Conservation (phyloP, 1,139 yeast species). For the Geotrichum bryndzae region DNA sequence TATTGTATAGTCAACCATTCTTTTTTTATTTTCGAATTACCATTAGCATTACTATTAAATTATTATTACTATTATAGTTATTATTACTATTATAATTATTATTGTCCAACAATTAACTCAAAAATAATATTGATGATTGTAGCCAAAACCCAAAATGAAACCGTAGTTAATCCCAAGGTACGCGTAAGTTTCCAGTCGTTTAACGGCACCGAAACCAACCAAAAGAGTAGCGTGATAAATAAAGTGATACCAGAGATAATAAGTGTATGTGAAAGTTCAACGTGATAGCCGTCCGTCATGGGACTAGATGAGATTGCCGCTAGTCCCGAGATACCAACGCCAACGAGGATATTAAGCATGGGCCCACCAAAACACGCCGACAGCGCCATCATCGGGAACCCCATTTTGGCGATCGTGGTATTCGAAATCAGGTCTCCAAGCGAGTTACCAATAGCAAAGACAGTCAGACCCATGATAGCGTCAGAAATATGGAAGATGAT, state of each 20-base stretch:
- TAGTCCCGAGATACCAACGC: conserved; percentile 63
- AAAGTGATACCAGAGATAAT: conserved; percentile 48
- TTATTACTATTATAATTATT: not conserved
- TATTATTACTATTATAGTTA: not conserved
- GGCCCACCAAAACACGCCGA: conserved; percentile 97
- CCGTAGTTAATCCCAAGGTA: conserved; percentile 48
- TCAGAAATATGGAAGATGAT: conserved; percentile 57
- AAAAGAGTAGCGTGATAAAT: conserved; percentile 47
- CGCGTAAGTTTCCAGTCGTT: conserved; percentile 63
- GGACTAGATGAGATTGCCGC: conserved; percentile 37
- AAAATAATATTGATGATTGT: conserved; percentile 28
- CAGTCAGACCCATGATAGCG: conserved; percentile 74
- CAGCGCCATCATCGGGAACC: conserved; percentile 85
- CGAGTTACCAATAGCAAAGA: conserved; percentile 89
- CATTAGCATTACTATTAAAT: not conserved
- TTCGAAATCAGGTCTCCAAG: conserved; percentile 84
- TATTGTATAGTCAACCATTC: not conserved
- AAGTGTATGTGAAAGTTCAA: conserved; percentile 45
- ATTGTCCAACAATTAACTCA: conserved; percentile 20
- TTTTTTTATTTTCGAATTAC: not conserved
- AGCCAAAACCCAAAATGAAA: conserved; percentile 50
- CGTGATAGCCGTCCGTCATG: conserved; percentile 25
- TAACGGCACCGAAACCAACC: conserved; percentile 51
- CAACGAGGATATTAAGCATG: conserved; percentile 53
- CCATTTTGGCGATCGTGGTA: conserved; percentile 73